phyloP scores from a whole-genome alignment of 352 stramenopile genomes.

The Peronospora belbahrii region DNA sequence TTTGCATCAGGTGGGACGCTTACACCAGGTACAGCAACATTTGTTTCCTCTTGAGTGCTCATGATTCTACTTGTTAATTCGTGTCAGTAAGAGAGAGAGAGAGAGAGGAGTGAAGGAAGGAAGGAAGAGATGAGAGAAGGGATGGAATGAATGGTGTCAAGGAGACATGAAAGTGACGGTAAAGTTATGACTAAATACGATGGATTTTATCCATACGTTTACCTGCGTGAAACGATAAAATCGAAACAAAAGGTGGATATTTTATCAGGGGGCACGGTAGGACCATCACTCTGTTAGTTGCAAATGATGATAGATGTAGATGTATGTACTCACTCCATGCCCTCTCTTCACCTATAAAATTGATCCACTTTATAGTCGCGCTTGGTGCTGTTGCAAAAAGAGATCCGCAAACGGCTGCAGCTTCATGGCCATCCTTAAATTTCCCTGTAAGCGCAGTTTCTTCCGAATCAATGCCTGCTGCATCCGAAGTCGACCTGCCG shows the following conservation, averaged over 20 bases:
- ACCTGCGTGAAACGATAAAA: not conserved
- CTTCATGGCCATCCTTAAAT: constrained; percentile 72
- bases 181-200: not conserved
- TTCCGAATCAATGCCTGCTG: constrained; percentile 60
- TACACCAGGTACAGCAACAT: constrained; percentile 24
- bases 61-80: constrained; percentile 15
- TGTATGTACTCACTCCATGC: not conserved
- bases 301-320: not conserved
- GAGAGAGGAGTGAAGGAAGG: not conserved
- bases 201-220: not conserved
- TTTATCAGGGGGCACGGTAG: no score
- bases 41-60: constrained; percentile 39
- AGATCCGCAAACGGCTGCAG: constrained; percentile 58
- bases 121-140: not conserved
- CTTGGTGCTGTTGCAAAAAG: constrained; percentile 34
- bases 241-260: no score
- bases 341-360: constrained; percentile 10
- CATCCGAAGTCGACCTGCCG: constrained; percentile 43
- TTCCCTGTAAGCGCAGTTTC: constrained; percentile 54
- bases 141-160: constrained; percentile 40
- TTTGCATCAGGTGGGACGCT: constrained; percentile 52
- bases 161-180: no score
- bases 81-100: no score
- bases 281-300: not conserved
- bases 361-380: constrained; percentile 25